These are phyloP conservation scores for Exophiala xenobiotica DNA, from an alignment of 2,329 filamentous ascomycete genomes.

Conservation along the genomic window DNA sequence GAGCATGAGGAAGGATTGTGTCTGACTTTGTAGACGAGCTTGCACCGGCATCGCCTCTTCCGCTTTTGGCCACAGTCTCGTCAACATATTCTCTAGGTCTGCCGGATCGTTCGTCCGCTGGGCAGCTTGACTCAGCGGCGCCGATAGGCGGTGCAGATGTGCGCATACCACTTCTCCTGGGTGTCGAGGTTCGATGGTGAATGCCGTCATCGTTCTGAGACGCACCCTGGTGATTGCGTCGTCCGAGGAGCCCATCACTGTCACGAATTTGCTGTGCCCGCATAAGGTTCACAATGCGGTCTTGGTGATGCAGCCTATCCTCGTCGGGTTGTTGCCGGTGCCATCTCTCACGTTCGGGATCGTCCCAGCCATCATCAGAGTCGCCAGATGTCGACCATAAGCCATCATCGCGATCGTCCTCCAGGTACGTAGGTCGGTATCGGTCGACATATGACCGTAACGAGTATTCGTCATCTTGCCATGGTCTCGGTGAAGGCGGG, in stretches of 20 bases:
- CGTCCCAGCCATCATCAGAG: slow-evolving; percentile 22
- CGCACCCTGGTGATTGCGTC: slow-evolving; percentile 5
- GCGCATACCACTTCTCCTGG: neutral
- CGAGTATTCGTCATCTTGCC: slow-evolving; percentile 28
- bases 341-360: slow-evolving; percentile 11
- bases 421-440: slow-evolving; percentile 25
- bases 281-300: slow-evolving; percentile 17
- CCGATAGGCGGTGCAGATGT: neutral
- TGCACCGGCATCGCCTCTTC: slow-evolving; percentile 33
- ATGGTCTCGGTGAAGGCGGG: slow-evolving; percentile 27
- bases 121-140: neutral
- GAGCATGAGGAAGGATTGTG: slow-evolving; percentile 70
- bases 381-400: slow-evolving; percentile 20
- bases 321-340: slow-evolving; percentile 17
- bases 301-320: slow-evolving; percentile 9
- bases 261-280: slow-evolving; percentile 19
- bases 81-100: neutral
- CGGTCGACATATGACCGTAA: slow-evolving; percentile 24
- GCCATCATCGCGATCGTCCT: slow-evolving; percentile 17
- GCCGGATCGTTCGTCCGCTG: slow-evolving; percentile 3
- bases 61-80: slow-evolving; percentile 15
- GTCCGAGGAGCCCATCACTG: slow-evolving; percentile 15
- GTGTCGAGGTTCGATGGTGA: slow-evolving; percentile 6
- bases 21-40: slow-evolving; percentile 38
- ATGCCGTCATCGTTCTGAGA: slow-evolving; percentile 5